Percentiles rank a stretch among this genome's conserved stretches.
Conservation (phyloP, 306 rosid species). For the Begonia loranthoides region DNA sequence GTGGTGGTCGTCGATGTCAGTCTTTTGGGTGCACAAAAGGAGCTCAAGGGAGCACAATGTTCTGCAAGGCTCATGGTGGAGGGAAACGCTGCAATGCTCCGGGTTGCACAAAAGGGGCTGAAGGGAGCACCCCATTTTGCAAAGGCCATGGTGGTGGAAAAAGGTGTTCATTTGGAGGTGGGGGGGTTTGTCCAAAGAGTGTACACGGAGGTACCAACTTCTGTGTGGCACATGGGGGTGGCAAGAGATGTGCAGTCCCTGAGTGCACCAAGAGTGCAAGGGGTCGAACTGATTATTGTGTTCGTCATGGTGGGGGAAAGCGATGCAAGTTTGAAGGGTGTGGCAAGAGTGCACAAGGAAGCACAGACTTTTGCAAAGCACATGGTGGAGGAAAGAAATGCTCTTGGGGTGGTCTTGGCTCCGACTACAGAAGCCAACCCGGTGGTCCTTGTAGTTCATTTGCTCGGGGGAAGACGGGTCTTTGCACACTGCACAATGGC, state of each 20-base stretch:
- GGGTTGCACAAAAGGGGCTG: constrained; percentile 94
- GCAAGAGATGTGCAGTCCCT: constrained; percentile 76
- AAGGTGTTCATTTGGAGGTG: constrained; percentile 80
- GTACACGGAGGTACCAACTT: constrained; percentile 93
- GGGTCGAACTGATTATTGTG: constrained; percentile 93
- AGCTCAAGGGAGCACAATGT: constrained; percentile 94
- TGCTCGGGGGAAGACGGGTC: constrained; percentile 82
- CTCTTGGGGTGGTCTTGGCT: constrained; percentile 84
- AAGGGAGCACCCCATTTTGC: constrained; percentile 87
- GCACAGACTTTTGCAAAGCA: constrained; percentile 92
- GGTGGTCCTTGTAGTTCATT: constrained; percentile 68
- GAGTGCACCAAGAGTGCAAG: constrained; percentile 91
- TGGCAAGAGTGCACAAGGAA: constrained; percentile 94
- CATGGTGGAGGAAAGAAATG: constrained; percentile 99
- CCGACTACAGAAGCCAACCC: constrained; percentile 39
- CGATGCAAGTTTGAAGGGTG: constrained; percentile 78
- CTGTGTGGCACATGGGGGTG: constrained; percentile 98
- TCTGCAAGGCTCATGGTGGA: constrained; percentile 96
- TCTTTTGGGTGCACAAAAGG: constrained; percentile 72
- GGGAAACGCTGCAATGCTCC: constrained; percentile 79
- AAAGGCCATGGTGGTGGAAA: constrained; percentile 96
- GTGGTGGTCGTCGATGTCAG: constrained; percentile 94
- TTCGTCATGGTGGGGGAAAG: constrained; percentile 94
- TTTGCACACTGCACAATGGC: constrained; percentile 80
- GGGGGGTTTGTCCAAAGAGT: constrained; percentile 69